Conservation (phyloP, 2,329 filamentous ascomycete species). For the Epichloe amarillans region DNA sequence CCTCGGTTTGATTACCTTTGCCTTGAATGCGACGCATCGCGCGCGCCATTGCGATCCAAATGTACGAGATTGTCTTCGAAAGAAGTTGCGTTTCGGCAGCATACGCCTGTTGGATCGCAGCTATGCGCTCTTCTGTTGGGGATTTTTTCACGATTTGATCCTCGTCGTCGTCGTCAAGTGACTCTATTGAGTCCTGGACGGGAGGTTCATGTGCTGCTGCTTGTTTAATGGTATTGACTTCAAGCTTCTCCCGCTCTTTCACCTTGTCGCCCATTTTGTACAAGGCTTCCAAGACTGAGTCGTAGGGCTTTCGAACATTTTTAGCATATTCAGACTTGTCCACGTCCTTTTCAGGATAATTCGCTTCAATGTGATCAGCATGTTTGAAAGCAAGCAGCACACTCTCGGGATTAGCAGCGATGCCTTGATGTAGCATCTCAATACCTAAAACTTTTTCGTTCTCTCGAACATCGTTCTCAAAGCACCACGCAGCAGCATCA, state of each 20-base stretch:
- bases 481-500: constrained; percentile 86
- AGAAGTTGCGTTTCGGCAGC: constrained; percentile 61
- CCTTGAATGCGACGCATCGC: constrained; percentile 92
- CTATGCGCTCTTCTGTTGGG: constrained; percentile 50
- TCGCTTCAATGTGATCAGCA: constrained; percentile 74
- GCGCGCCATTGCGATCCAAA: constrained; percentile 90
- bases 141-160: constrained; percentile 30
- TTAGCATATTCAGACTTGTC: constrained; percentile 66
- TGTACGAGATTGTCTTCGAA: constrained; percentile 75
- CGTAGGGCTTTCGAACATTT: constrained; percentile 70
- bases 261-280: constrained; percentile 72
- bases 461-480: constrained; percentile 54
- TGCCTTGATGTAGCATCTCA: constrained; percentile 68
- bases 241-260: constrained; percentile 47
- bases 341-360: constrained; percentile 62
- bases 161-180: constrained; percentile 39
- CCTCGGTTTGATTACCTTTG: constrained; percentile 49
- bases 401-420: constrained; percentile 85
- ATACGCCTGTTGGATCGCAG: constrained; percentile 51
- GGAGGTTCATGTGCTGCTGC: constrained; percentile 26
- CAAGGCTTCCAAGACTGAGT: constrained; percentile 71
- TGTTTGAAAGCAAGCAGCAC: constrained; percentile 80
- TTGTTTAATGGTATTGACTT: constrained; percentile 44
- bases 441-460: constrained; percentile 52
- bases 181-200: constrained; percentile 25